These are phyloP conservation scores for Monosporascus sp. DNA, from an alignment of 2,329 filamentous ascomycete genomes.

Conservation along the genomic window DNA sequence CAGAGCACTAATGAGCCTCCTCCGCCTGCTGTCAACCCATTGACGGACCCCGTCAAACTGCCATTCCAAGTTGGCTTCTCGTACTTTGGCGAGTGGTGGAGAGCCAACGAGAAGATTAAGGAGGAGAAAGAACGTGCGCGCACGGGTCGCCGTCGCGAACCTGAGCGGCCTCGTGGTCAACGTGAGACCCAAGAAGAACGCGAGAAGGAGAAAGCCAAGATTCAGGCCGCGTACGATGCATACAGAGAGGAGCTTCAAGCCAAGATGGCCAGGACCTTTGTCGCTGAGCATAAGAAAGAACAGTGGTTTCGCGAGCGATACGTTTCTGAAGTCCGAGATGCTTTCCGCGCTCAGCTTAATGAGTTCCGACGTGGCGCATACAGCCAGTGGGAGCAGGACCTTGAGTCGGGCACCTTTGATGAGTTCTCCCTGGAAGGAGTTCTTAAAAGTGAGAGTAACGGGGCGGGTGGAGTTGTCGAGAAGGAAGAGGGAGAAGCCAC, in stretches of 20 bases:
- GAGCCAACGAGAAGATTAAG: constrained; percentile 74
- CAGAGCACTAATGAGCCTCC: constrained; percentile 51
- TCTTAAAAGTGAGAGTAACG: constrained; percentile 88
- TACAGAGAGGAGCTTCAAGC: constrained; percentile 66
- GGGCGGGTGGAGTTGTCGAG: constrained; percentile 76
- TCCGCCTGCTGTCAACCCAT: constrained; percentile 54
- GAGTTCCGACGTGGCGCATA: constrained; percentile 76
- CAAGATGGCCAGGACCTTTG: constrained; percentile 83
- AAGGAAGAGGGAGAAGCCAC: constrained; percentile 95
- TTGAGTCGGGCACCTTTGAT: constrained; percentile 82
- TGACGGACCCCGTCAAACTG: constrained; percentile 66
- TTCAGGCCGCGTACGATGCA: constrained; percentile 62
- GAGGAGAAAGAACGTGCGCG: constrained; percentile 70
- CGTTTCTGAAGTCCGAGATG: constrained; percentile 72
- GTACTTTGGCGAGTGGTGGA: constrained; percentile 84
- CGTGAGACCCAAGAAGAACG: constrained; percentile 67
- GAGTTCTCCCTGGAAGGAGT: constrained; percentile 92
- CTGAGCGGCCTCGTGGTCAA: constrained; percentile 53
- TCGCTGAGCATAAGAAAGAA: constrained; percentile 86
- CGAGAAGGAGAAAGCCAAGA: constrained; percentile 72
- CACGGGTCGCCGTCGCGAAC: constrained; percentile 62
- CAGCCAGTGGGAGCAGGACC: constrained; percentile 81
- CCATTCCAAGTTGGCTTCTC: constrained; percentile 81
- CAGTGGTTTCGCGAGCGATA: constrained; percentile 99
- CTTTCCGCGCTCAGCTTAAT: constrained; percentile 68